Evolutionary conservation across 2,329 filamentous ascomycete genomes (phyloP).

Genomic region (Alternaria gaisen): DNA sequence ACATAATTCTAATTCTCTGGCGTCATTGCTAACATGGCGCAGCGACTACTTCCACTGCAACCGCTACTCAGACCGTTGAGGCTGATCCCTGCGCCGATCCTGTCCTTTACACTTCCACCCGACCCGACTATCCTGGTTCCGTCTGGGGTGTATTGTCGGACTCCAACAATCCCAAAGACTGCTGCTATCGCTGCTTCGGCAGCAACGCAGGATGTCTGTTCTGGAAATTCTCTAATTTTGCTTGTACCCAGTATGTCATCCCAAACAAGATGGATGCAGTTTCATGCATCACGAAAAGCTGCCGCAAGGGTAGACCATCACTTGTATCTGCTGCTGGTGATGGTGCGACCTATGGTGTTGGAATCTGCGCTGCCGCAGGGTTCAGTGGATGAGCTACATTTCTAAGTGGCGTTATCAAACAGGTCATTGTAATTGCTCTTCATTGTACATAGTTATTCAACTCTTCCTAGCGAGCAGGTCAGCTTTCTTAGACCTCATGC

Average conservation of each 20-base stretch:
- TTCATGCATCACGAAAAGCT: not conserved
- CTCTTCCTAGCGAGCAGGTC: not conserved
- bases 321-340: not conserved
- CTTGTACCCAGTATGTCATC: not conserved
- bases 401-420: not conserved
- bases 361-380: not conserved
- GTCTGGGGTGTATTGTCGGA: not conserved
- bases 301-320: not conserved
- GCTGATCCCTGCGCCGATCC: not conserved
- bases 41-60: not conserved
- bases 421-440: not conserved
- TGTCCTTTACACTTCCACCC: not conserved
- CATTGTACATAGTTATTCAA: not conserved
- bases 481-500: slow-evolving; percentile 9
- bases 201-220: not conserved
- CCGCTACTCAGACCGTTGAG: not conserved
- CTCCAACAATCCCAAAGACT: not conserved
- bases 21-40: not conserved
- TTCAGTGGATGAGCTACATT: not conserved
- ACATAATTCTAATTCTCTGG: fast-evolving
- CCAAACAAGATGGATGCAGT: not conserved
- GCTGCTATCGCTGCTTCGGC: not conserved
- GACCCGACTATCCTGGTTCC: not conserved
- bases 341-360: not conserved
- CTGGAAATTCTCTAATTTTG: not conserved